Evolutionary conservation across 1,284 basidiomycete species (phyloP), one percentile per base, ranked within the genome.

Genomic region (Ceratobasidium sp.): DNA sequence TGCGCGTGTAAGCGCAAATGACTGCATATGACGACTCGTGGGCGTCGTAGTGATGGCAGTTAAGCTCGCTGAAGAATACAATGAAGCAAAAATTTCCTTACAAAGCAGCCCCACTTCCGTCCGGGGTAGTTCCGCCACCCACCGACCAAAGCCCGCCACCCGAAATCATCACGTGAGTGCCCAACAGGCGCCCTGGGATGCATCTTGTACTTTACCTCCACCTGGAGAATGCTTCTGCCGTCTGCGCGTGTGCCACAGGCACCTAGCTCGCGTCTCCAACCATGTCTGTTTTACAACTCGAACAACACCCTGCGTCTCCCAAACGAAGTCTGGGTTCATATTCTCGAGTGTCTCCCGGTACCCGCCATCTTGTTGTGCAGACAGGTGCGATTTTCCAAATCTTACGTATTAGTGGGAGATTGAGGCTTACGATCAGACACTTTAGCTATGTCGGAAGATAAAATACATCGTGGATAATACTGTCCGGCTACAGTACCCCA

Each of bases 191-290:
- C 64, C 33, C 40, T 42, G 64, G 46, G 10, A 28, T 39, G 39
- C 40, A 20, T 20, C 55, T 46, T 28, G n/a, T 20, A 60, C 56
- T 72, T 55, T 26, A 72, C 53, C 23, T 60, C 70, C 39, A 72
- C 70, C 49, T 56, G 40, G 70, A 72, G 33, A 28, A 76, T 76
- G 72, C 60, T 76, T 10, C 40, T 76, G 61, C 72, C 72, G 56
- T 76, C 72, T 76, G 72, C 49, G 60, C 72, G 72, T 33, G 56
- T 76, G 49, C 72, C 72, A 13, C 72, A 39, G 39, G 33, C 72
- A 23, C 49, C 60, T 33, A 76, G 18, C 39, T 10, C 72, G 13
- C 72, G 72, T 15, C 53, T 26, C 33, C 72, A 49, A 33, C 33
- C 33, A 76, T 76, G 72, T 56, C 49, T 76, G 10, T 76, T 76